Evolutionary conservation across 768 basidiomycete species (phyloP).

Genomic region (Saitozyma podzolica): DNA sequence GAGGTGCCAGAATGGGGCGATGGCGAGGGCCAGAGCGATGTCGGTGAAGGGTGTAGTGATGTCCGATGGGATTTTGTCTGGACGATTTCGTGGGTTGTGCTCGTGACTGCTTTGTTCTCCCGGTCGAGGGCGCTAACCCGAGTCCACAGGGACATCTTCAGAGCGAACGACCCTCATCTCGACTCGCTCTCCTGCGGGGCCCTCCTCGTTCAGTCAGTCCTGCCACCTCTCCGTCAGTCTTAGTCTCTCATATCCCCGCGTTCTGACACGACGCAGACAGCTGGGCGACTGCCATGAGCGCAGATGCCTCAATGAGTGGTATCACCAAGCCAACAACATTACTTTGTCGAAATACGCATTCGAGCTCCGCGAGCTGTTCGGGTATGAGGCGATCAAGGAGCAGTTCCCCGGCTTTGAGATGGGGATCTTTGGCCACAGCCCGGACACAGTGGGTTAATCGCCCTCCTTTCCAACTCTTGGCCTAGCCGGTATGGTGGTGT

Average conservation of each 20-base stretch:
- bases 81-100: conserved; percentile 46
- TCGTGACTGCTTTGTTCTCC: not conserved
- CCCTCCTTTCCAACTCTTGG: not conserved
- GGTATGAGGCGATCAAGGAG: conserved; percentile 27
- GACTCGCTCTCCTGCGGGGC: conserved; percentile 48
- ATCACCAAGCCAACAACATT: conserved; percentile 48
- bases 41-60: too few relatives aligned
- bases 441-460: conserved; percentile 41
- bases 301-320: conserved; percentile 47
- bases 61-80: conserved; percentile 41
- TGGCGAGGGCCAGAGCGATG: conserved; percentile 3
- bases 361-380: conserved; percentile 48
- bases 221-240: not conserved
- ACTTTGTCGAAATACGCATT: conserved; percentile 52
- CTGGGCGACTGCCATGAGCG: conserved; percentile 48
- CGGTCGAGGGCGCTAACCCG: not conserved
- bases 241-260: not conserved
- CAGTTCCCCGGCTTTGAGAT: conserved; percentile 37
- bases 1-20: conserved; percentile 3
- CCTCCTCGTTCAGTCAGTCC: conserved; percentile 48
- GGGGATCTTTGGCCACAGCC: conserved; percentile 49
- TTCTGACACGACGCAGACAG: conserved; percentile 30
- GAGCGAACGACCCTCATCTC: conserved; percentile 40
- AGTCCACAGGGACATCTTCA: conserved; percentile 47
- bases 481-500: not conserved